Conservation (phyloP, 148 eudicot genomes). For the Hydrangea macrophylla region DNA sequence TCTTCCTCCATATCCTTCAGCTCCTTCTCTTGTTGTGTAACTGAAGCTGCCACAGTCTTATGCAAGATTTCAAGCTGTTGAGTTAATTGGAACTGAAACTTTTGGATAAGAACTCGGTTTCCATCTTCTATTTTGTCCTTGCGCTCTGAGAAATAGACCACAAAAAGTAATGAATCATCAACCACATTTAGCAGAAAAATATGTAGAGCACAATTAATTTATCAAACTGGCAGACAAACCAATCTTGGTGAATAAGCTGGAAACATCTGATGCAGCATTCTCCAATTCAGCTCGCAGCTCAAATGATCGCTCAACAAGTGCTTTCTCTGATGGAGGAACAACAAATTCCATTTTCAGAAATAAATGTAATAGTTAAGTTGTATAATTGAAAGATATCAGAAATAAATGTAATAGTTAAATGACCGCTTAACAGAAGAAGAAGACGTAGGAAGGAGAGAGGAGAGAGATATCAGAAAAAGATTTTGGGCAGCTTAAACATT, state of each 20-base stretch:
- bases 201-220: not conserved
- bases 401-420: too few species aligned
- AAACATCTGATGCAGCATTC: slow-evolving; percentile 84
- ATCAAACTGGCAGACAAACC: slow-evolving; percentile 43
- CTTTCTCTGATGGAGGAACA: slow-evolving; percentile 58
- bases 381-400: too few species aligned
- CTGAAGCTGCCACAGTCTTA: slow-evolving; percentile 78
- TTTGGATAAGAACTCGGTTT: slow-evolving; percentile 71
- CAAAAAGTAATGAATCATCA: slow-evolving; percentile 10
- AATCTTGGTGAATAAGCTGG: slow-evolving; percentile 82
- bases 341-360: not conserved
- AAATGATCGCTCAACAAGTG: slow-evolving; percentile 85
- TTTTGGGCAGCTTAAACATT: too few species aligned
- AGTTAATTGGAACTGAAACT: slow-evolving; percentile 75
- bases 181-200: not conserved
- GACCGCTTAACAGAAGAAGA: too few species aligned
- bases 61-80: slow-evolving; percentile 90
- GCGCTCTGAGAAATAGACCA: slow-evolving; percentile 53
- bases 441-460: too few species aligned
- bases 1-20: slow-evolving; percentile 93
- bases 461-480: too few species aligned
- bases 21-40: slow-evolving; percentile 84
- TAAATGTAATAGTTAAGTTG: too few species aligned
- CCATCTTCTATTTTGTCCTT: slow-evolving; percentile 93
- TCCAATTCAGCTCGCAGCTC: slow-evolving; percentile 90